These are phyloP conservation scores for Lentinus brumalis DNA, from an alignment of 768 basidiomycete genomes.

Conservation along the genomic window DNA sequence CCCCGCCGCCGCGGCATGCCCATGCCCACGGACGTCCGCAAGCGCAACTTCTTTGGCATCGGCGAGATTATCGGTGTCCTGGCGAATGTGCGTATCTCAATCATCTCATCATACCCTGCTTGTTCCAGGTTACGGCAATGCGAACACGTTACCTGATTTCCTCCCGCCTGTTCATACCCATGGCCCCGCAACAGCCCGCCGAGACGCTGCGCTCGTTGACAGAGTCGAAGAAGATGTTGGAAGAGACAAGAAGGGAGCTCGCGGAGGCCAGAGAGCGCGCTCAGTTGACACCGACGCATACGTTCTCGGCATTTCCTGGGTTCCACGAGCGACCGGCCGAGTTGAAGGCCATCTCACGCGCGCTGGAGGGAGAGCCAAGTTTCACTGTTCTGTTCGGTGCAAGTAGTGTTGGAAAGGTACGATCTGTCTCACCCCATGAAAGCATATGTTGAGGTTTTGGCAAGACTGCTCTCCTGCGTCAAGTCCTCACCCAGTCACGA, in stretches of 20 bases:
- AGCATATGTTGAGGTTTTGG: background rate
- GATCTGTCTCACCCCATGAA: constrained; percentile 27
- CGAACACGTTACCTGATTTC: constrained; percentile 14
- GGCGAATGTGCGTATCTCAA: constrained; percentile 57
- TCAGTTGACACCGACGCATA: constrained; percentile 72
- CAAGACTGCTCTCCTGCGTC: constrained; percentile 76
- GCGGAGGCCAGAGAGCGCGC: constrained; percentile 65
- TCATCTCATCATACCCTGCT: constrained; percentile 9
- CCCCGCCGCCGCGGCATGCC: constrained; percentile 62
- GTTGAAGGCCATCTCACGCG: constrained; percentile 62
- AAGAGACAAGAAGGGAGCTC: constrained; percentile 78
- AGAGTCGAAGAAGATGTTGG: constrained; percentile 73
- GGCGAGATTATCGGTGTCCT: constrained; percentile 77
- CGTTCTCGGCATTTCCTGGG: constrained; percentile 74
- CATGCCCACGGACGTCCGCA: constrained; percentile 61
- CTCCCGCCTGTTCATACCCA: constrained; percentile 12
- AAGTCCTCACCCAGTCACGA: constrained; percentile 65
- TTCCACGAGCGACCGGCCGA: constrained; percentile 75
- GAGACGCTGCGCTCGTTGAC: constrained; percentile 79
- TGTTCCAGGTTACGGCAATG: background rate
- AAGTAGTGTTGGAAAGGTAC: constrained; percentile 79
- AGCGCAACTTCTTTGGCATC: constrained; percentile 77
- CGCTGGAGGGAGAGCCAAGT: constrained; percentile 68
- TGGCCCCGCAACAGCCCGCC: constrained; percentile 54
- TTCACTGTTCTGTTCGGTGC: constrained; percentile 83